phyloP scores from a whole-genome alignment of 805 yeast genomes.

The Nakazawaea ambrosiae region DNA sequence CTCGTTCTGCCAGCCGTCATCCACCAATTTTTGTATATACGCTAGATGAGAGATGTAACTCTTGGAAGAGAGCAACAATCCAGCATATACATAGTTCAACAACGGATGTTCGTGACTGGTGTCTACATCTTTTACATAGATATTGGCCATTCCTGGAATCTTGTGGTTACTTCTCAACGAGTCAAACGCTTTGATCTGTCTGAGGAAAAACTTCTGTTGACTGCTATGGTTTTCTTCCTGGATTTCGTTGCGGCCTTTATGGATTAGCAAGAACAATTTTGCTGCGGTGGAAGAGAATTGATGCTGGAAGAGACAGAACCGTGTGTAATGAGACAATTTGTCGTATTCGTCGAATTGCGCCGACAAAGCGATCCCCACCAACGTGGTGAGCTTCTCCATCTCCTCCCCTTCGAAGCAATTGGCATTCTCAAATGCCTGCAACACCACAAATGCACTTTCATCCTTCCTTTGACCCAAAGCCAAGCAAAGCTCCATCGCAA shows the following conservation, averaged over 20 bases:
- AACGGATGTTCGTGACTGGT: constrained; percentile 54
- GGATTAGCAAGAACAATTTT: constrained; percentile 59
- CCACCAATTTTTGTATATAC: constrained; percentile 66
- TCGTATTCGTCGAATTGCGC: constrained; percentile 44
- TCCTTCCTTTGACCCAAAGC: constrained; percentile 53
- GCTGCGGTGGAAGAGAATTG: constrained; percentile 71
- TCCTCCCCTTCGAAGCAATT: constrained; percentile 67
- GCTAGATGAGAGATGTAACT: constrained; percentile 79
- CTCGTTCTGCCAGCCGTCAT: constrained; percentile 53
- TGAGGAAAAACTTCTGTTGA: constrained; percentile 82
- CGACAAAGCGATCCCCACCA: constrained; percentile 7
- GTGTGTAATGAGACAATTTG: constrained; percentile 44
- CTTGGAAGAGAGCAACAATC: constrained; percentile 71
- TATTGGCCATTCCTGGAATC: constrained; percentile 75
- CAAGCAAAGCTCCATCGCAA: constrained; percentile 75
- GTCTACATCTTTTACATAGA: constrained; percentile 46
- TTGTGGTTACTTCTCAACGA: constrained; percentile 46
- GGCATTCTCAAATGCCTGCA: constrained; percentile 69
- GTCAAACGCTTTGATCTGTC: constrained; percentile 89
- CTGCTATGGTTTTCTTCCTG: constrained; percentile 64
- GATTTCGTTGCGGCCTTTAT: constrained; percentile 54
- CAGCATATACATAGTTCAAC: constrained; percentile 60
- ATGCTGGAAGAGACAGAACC: constrained; percentile 57
- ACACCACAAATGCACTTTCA: constrained; percentile 60
- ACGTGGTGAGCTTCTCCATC: constrained; percentile 25